Evolutionary conservation across 2,329 filamentous ascomycete genomes (phyloP).

Genomic region (Colletotrichum cereale): DNA sequence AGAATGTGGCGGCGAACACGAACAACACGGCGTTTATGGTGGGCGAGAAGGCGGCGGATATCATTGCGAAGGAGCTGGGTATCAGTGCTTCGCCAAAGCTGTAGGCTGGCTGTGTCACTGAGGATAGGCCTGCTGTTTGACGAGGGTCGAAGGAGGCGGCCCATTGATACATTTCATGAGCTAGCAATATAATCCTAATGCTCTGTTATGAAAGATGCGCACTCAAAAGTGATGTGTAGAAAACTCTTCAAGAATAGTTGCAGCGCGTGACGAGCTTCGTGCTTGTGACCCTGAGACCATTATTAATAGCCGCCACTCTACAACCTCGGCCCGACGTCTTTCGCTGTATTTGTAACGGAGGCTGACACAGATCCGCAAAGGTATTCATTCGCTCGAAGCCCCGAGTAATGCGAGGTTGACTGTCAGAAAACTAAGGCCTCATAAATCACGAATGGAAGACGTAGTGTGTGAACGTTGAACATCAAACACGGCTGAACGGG

Average conservation of each 20-base stretch:
- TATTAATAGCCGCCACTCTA: too few species aligned
- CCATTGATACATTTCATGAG: not conserved
- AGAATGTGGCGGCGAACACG: constrained; percentile 62
- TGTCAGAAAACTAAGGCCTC: not conserved
- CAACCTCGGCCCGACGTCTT: not conserved
- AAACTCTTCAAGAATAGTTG: too few species aligned
- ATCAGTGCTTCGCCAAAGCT: constrained; percentile 10
- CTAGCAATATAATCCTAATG: not conserved
- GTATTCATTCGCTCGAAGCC: not conserved
- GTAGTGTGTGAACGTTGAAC: not conserved
- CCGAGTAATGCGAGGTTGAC: not conserved
- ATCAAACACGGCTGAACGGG: not conserved
- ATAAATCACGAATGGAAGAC: not conserved
- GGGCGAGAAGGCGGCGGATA: constrained; percentile 61
- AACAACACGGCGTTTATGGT: constrained; percentile 61
- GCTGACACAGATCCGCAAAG: not conserved
- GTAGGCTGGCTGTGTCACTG: not conserved
- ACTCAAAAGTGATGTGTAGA: too few species aligned
- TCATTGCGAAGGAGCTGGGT: constrained; percentile 54
- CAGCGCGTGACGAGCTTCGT: too few species aligned
- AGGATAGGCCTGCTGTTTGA: not conserved
- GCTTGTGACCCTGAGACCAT: not conserved
- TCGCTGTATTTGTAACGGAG: not conserved
- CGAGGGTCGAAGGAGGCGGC: not conserved
- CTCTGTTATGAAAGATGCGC: not conserved